Base-by-base conservation (phyloP, 1,139 yeast species). In the Pichia sp. region DNA sequence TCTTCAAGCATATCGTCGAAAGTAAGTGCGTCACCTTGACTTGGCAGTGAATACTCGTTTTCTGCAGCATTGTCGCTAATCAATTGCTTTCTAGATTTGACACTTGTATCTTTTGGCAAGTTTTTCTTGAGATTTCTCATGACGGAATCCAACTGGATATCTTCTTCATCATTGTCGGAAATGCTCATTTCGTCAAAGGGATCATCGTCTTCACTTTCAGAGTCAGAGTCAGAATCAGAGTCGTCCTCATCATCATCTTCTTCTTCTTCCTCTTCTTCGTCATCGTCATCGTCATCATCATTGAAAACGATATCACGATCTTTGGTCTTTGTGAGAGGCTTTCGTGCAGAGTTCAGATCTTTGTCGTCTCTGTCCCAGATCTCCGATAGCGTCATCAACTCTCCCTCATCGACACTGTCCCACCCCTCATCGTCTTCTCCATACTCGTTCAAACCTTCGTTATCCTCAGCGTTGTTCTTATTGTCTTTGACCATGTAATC, bases 311-410 rank as follows among this genome's bases (percentile, higher is more conserved):
- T 54, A 60, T 47, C 61, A 59, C 47, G 62, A 64, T 51, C 61
- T 62, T 48, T 63, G 62, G 16, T 55, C 59, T 52, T 41, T 12
- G 40, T 22, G 34, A 43, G 44, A 22, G 26, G 10, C 19, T 28
- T 36, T 6, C 25, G 16, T 18, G 28, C 44, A 31, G 46, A 26
- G 10, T 44, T 49, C 16, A 42, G 61, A 64, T 79, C 85, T 43
- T 67, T 70, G 36, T 83, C 90, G 65, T 87, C 95, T 72, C 82
- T 68, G 66, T 87, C 97, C 96, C 96, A 90, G 5, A 88, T 91
- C 60, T 85, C 90, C 7, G 96, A 86, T 46, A 90, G 73, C 0
- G 95, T 79, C 51, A 87, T 79, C 54, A 90, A 74, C 60, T 88
- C 87, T 37, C 71, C 72, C 65, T 88, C 96, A 62, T 90, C 96